A percentile compares a stretch with the other conserved stretches of the same genome.
phyloP scores from a whole-genome alignment of 2,329 filamentous ascomycete genomes.

The Malbranchea cinnamomea region DNA sequence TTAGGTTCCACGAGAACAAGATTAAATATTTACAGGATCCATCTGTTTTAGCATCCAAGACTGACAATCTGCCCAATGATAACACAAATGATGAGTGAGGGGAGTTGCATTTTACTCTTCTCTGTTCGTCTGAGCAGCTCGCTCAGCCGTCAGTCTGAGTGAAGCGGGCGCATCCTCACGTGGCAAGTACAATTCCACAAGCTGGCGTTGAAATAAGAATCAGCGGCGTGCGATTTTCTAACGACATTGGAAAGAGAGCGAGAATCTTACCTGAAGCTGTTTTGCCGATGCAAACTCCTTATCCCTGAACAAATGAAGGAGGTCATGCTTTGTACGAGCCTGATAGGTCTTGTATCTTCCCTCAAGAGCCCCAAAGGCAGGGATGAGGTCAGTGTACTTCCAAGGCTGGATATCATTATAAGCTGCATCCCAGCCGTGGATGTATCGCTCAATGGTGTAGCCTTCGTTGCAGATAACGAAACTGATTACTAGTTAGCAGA shows the following conservation, averaged over 20 bases:
- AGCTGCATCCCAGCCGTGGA: constrained; percentile 59
- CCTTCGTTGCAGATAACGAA: constrained; percentile 75
- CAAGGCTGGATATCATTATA: constrained; percentile 69
- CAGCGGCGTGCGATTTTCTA: constrained; percentile 1
- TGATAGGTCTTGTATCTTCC: constrained; percentile 45
- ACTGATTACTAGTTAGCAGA: constrained; percentile 3
- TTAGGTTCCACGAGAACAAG: too few relatives aligned
- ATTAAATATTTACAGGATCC: too few relatives aligned
- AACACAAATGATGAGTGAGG: too few relatives aligned
- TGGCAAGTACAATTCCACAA: constrained; percentile 67
- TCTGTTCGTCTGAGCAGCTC: constrained; percentile 52
- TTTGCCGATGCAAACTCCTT: constrained; percentile 43
- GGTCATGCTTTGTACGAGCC: constrained; percentile 50
- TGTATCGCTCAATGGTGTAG: constrained; percentile 72
- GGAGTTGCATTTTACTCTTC: background rate
- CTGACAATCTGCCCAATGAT: too few relatives aligned
- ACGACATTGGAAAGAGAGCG: background rate
- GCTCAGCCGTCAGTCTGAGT: constrained; percentile 52
- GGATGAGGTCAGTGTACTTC: constrained; percentile 53
- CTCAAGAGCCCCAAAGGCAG: constrained; percentile 48
- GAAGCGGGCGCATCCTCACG: constrained; percentile 59
- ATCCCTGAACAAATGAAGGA: constrained; percentile 49
- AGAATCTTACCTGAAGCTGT: constrained; percentile 20
- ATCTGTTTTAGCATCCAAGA: too few relatives aligned
- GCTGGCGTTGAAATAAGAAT: constrained; percentile 34